Evolutionary conservation across 106 monocot species (phyloP).

Genomic region (Dendrobium huoshanense): DNA sequence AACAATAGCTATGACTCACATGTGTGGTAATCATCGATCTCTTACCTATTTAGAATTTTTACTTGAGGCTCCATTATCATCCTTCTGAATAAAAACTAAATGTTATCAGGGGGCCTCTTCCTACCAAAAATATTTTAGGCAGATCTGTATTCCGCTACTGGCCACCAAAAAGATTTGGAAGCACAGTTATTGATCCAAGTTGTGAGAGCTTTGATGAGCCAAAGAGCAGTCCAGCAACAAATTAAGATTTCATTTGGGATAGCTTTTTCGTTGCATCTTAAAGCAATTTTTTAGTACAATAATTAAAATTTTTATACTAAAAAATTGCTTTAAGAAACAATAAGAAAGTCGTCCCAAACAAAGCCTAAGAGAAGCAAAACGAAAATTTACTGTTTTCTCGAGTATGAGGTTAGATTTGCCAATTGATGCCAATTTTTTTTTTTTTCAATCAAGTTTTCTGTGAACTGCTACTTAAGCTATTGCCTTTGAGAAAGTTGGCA

Average conservation of each 20-base stretch:
- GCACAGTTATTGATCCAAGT: conserved; percentile 35
- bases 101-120: conserved; percentile 76
- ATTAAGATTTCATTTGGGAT: no score
- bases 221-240: conserved; percentile 9
- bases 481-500: background rate
- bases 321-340: no score
- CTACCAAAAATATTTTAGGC: conserved; percentile 73
- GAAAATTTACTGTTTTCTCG: background rate
- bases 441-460: background rate
- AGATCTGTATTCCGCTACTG: conserved; percentile 93
- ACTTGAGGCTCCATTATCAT: background rate
- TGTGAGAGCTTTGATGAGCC: background rate
- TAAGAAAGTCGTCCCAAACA: no score
- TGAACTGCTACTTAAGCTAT: background rate
- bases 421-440: background rate
- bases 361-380: background rate
- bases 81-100: conserved; percentile 2
- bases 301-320: no score
- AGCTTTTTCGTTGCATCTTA: no score
- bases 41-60: background rate
- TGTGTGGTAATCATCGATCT: conserved; percentile 54
- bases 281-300: no score
- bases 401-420: no score
- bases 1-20: conserved; percentile 99
- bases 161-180: conserved; percentile 78